Percentiles rank a stretch among this genome's conserved stretches.
Conservation (phyloP, 202 grass and related monocot genomes). For the Thinopyrum obtusiflorum region DNA sequence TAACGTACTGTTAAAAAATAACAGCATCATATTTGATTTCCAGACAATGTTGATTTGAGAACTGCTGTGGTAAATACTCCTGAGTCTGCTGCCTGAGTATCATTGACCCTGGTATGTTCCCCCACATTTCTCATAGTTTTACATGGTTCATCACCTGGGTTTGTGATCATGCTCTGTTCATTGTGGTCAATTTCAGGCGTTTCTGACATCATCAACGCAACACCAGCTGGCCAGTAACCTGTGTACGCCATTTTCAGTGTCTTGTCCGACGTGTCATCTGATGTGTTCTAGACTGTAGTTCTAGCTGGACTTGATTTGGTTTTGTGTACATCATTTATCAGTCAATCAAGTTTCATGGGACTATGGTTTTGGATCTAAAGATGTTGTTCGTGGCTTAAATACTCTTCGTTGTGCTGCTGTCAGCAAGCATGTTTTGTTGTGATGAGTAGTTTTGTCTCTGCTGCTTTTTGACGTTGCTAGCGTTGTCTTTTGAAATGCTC, state of each 20-base stretch:
- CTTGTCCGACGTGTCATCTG: neutral
- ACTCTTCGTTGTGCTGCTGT: neutral
- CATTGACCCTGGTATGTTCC: constrained; percentile 56
- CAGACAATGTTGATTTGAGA: constrained; percentile 73
- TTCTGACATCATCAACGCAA: constrained; percentile 69
- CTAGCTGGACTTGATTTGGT: constrained; percentile 22
- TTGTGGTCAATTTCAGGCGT: constrained; percentile 43
- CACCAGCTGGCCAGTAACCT: constrained; percentile 50
- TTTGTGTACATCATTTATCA: constrained; percentile 21
- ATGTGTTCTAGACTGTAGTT: constrained; percentile 24
- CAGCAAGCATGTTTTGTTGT: too few relatives aligned
- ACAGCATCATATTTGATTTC: neutral
- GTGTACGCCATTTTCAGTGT: neutral
- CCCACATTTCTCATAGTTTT: neutral
- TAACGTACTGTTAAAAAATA: neutral
- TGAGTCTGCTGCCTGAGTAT: constrained; percentile 74
- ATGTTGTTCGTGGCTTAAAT: constrained; percentile 3
- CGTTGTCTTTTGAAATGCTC: neutral
- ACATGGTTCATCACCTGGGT: neutral
- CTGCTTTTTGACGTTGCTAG: too few relatives aligned
- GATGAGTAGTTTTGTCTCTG: neutral
- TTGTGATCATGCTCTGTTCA: neutral
- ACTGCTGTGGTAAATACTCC: constrained; percentile 78
- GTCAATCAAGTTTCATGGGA: constrained; percentile 26
- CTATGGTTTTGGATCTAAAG: constrained; percentile 4